Conservation (phyloP, 257 asterid species). For the Petrea volubilis region DNA sequence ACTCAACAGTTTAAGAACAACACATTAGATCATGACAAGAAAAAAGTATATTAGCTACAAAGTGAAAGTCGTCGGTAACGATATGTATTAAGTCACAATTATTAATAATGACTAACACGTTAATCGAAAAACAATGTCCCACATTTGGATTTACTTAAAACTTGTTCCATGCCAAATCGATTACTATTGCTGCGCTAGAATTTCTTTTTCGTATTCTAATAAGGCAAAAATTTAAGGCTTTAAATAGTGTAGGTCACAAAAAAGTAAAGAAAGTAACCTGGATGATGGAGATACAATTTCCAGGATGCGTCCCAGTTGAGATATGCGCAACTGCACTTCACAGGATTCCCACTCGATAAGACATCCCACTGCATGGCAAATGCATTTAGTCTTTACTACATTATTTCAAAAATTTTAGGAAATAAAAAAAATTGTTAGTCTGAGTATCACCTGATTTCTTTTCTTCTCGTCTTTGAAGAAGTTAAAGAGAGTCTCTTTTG, state of each 20-base stretch:
- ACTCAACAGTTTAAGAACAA: neutral
- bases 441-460: slow-evolving; percentile 48
- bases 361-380: slow-evolving; percentile 67
- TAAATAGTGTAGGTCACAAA: neutral
- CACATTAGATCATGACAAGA: neutral
- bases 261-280: slow-evolving; percentile 45
- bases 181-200: neutral
- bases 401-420: neutral
- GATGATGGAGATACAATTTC: slow-evolving; percentile 52
- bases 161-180: neutral
- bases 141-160: neutral
- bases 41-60: neutral
- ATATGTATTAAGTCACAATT: neutral
- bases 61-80: neutral
- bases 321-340: slow-evolving; percentile 49
- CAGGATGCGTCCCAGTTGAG: slow-evolving; percentile 54
- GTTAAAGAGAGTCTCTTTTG: slow-evolving; percentile 41
- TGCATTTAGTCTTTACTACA: slow-evolving; percentile 6
- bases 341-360: slow-evolving; percentile 43
- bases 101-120: neutral
- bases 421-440: neutral
- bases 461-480: slow-evolving; percentile 56
- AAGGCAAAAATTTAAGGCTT: neutral
- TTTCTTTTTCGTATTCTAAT: neutral
- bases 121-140: neutral